These are phyloP conservation scores for Pogostemon cablin DNA, from an alignment of 257 asterid species.

Conservation along the genomic window DNA sequence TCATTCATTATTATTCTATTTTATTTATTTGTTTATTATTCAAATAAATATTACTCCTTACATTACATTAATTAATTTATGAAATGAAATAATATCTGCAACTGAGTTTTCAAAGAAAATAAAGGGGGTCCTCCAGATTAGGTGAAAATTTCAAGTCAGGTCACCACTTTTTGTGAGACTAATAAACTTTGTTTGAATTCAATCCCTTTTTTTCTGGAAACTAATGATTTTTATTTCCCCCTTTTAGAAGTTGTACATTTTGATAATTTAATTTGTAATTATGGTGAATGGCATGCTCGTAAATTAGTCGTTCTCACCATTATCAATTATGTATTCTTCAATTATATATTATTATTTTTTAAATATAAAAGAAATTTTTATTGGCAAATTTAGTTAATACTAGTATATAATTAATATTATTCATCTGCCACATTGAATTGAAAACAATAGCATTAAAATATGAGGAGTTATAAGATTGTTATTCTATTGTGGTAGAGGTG, in stretches of 20 bases:
- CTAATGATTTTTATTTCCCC: not conserved
- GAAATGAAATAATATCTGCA: not conserved
- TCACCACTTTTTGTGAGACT: constrained; percentile 24
- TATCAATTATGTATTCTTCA: no score
- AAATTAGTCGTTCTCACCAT: no score
- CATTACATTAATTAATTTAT: not conserved
- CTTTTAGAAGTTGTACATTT: not conserved
- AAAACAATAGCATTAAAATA: constrained; percentile 9
- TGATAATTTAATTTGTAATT: no score
- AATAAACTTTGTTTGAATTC: constrained; percentile 20
- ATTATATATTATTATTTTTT: no score
- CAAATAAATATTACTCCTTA: not conserved
- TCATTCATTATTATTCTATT: not conserved
- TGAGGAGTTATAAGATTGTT: constrained; percentile 15
- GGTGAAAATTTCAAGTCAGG: constrained; percentile 20
- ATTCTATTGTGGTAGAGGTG: not conserved
- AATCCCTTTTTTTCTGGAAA: constrained; percentile 28
- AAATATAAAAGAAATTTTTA: no score
- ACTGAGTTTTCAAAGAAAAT: constrained; percentile 25
- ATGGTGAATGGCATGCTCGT: no score
- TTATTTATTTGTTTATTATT: not conserved
- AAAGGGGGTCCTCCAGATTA: constrained; percentile 21
- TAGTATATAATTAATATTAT: no score
- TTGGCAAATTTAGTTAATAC: no score
- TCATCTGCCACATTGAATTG: constrained; percentile 23